phyloP scores from a whole-genome alignment of 352 stramenopile genomes.

The Globisporangium canariense region DNA sequence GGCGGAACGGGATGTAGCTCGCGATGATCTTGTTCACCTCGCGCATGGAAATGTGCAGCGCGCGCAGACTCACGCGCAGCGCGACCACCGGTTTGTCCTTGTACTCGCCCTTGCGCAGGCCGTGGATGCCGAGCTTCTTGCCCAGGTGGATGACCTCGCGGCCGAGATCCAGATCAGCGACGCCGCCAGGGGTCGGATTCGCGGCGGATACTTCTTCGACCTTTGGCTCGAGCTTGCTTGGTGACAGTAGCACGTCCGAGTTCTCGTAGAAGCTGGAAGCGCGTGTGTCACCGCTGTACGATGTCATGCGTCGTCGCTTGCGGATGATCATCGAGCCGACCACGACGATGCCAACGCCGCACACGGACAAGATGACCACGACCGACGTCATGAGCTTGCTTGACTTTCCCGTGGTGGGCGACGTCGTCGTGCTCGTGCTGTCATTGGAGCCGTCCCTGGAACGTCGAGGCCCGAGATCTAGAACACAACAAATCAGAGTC shows the following conservation, averaged over 20 bases:
- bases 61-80: conserved; percentile 41
- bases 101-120: conserved; percentile 51
- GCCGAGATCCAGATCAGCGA: conserved; percentile 50
- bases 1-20: conserved; percentile 57
- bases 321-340: conserved; percentile 15
- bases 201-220: conserved; percentile 1
- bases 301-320: neutral
- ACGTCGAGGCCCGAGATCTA: conserved; percentile 6
- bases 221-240: conserved; percentile 14
- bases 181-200: conserved; percentile 19
- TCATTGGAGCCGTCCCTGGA: neutral
- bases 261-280: conserved; percentile 19
- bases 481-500: neutral
- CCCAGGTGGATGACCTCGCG: conserved; percentile 41
- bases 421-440: conserved; percentile 2
- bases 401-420: neutral
- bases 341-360: conserved; percentile 14
- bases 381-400: conserved; percentile 18
- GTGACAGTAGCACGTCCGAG: conserved; percentile 20
- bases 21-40: conserved; percentile 45
- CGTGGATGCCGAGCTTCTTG: conserved; percentile 51
- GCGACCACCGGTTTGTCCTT: conserved; percentile 46
- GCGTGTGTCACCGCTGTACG: conserved; percentile 15
- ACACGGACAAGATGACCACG: conserved; percentile 11
- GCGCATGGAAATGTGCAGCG: conserved; percentile 32